Evolutionary conservation across 208 protist genomes (phyloP).

Genomic region (Herpetomonas samuelpessoai): DNA sequence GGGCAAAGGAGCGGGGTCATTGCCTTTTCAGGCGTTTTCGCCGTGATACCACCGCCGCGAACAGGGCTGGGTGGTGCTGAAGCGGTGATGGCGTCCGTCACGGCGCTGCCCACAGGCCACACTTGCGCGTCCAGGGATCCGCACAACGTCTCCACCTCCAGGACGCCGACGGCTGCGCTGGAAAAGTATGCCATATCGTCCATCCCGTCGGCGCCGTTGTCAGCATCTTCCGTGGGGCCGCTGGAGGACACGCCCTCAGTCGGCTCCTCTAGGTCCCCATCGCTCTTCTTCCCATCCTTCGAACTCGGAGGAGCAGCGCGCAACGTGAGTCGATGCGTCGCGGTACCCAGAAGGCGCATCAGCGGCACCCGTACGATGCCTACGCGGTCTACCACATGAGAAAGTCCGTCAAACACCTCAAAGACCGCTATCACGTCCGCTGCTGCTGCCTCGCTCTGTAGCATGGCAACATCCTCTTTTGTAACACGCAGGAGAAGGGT

Average conservation of each 20-base stretch:
- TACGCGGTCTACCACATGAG: conserved; percentile 68
- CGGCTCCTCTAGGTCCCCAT: background rate
- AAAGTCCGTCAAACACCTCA: conserved; percentile 71
- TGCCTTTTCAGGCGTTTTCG: no score
- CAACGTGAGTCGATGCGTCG: conserved; percentile 36
- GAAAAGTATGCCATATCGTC: conserved; percentile 8
- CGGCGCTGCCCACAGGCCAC: background rate
- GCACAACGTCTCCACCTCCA: conserved; percentile 16
- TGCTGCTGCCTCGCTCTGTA: background rate
- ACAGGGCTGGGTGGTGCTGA: background rate
- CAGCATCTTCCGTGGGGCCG: background rate
- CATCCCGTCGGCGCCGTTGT: background rate
- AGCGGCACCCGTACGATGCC: conserved; percentile 62
- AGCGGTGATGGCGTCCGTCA: background rate
- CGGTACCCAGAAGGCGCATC: conserved; percentile 45
- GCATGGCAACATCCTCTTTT: background rate
- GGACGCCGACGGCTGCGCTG: conserved; percentile 2
- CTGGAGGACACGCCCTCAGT: conserved; percentile 1
- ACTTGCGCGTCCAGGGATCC: conserved; percentile 13
- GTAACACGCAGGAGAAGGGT: conserved; percentile 57
- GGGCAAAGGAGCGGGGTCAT: background rate
- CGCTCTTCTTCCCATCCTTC: no score
- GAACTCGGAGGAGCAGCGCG: conserved; percentile 7
- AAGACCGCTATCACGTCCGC: conserved; percentile 18
- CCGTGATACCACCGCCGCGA: no score